These are phyloP conservation scores for Syzygium jambos DNA, from an alignment of 345 rosid species.

Conservation along the genomic window DNA sequence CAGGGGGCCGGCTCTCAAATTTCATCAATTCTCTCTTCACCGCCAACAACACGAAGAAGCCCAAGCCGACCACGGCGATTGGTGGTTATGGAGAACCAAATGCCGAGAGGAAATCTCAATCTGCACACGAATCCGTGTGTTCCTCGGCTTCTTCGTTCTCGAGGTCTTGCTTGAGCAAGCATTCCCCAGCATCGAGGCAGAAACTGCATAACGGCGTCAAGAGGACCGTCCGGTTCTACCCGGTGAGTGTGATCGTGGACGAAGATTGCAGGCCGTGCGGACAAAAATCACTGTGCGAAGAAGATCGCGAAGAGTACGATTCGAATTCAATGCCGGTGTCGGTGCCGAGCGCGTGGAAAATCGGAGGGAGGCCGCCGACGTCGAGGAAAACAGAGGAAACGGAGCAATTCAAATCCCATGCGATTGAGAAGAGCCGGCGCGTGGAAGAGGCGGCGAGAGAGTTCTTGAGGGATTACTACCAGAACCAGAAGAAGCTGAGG, in stretches of 20 bases:
- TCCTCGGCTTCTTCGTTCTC: constrained; percentile 85
- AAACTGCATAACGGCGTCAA: constrained; percentile 49
- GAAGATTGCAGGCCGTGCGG: constrained; percentile 51
- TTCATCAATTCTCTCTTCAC: constrained; percentile 72
- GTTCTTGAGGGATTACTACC: constrained; percentile 29
- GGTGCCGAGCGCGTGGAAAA: constrained; percentile 29
- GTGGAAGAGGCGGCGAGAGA: constrained; percentile 39
- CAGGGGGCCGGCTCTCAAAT: constrained; percentile 51
- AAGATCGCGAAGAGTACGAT: constrained; percentile 1
- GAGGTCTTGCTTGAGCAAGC: constrained; percentile 69
- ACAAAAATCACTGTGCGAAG: constrained; percentile 22
- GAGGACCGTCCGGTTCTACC: constrained; percentile 59
- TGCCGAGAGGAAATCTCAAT: constrained; percentile 17
- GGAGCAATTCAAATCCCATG: constrained; percentile 4
- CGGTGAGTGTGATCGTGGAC: constrained; percentile 55
- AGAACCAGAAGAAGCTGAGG: constrained; percentile 21
- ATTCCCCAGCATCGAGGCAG: constrained; percentile 37
- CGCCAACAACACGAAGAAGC: constrained; percentile 30
- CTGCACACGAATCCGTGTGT: constrained; percentile 45
- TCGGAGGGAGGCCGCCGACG: constrained; percentile 20
- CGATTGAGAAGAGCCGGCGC: constrained; percentile 20
- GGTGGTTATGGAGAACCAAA: constrained; percentile 13
- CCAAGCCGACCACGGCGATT: constrained; percentile 10
- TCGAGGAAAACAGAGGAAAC: not conserved
- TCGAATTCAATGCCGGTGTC: constrained; percentile 21